A percentile compares a stretch with the other conserved stretches of the same genome.
Conservation (phyloP, 2,329 filamentous ascomycete species). For the Exophiala sp. region DNA sequence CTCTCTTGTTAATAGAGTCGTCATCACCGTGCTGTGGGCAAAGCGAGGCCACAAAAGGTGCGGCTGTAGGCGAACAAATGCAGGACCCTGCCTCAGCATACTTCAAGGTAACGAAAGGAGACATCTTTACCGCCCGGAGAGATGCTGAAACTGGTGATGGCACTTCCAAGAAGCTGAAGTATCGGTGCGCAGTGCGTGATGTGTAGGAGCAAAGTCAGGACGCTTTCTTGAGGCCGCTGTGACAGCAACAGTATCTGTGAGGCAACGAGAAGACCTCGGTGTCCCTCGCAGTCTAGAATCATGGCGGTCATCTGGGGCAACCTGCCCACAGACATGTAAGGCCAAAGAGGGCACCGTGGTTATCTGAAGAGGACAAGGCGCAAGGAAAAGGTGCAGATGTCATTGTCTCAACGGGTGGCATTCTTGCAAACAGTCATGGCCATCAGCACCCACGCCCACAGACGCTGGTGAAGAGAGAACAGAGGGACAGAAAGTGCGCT, state of each 20-base stretch:
- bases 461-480: too few species aligned
- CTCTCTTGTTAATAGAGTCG: constrained; percentile 3
- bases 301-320: too few species aligned
- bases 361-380: too few species aligned
- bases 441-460: too few species aligned
- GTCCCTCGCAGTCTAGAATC: too few species aligned
- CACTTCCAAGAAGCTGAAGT: neutral
- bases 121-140: neutral
- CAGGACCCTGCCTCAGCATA: constrained; percentile 5
- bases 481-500: too few species aligned
- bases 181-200: neutral
- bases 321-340: too few species aligned
- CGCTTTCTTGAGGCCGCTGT: neutral
- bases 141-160: neutral
- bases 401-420: too few species aligned
- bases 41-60: neutral
- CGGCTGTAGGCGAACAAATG: constrained; percentile 1
- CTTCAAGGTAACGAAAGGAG: constrained; percentile 2
- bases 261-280: too few species aligned
- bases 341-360: too few species aligned
- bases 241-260: neutral
- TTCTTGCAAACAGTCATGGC: too few species aligned
- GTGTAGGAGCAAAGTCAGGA: neutral
- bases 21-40: constrained; percentile 11
- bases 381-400: too few species aligned